Percentiles rank a stretch among this genome's conserved stretches.
These are phyloP conservation scores for Malus hybrid DNA, from an alignment of 331 rosid species.

Conservation along the genomic window DNA sequence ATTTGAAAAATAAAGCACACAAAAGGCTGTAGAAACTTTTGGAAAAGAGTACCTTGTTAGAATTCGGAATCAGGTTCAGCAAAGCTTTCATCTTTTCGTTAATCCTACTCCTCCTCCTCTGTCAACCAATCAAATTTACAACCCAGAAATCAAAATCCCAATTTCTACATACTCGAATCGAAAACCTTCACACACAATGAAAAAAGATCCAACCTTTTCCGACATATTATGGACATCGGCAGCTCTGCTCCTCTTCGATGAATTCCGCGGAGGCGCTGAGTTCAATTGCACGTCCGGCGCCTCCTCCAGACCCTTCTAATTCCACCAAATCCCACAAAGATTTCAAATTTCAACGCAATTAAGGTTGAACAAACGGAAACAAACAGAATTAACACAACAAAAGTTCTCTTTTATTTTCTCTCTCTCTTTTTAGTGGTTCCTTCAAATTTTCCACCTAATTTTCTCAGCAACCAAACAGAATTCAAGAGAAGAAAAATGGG, in stretches of 20 bases:
- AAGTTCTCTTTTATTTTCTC: too few species aligned
- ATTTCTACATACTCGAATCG: neutral
- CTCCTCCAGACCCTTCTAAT: too few species aligned
- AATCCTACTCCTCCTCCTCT: conserved; percentile 92
- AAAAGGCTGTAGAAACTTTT: neutral
- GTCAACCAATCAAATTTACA: conserved; percentile 19
- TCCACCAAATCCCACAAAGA: too few species aligned
- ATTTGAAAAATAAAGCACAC: conserved; percentile 5
- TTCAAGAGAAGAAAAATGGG: neutral
- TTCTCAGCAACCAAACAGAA: neutral
- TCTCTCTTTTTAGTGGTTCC: too few species aligned
- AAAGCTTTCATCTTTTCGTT: conserved; percentile 92
- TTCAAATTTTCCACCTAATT: too few species aligned
- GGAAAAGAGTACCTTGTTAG: conserved; percentile 58
- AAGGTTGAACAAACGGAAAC: too few species aligned
- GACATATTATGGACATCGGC: conserved; percentile 92
- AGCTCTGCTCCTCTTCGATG: too few species aligned
- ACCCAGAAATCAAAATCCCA: conserved; percentile 11
- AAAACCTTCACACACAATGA: neutral
- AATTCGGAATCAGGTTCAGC: conserved; percentile 87
- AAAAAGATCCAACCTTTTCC: conserved; percentile 58
- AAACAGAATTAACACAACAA: too few species aligned
- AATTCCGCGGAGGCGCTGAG: too few species aligned
- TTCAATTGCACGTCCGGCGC: too few species aligned
- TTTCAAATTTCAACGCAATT: too few species aligned